phyloP scores from a whole-genome alignment of 495 filamentous ascomycete species.

The Xylaria castorea region DNA sequence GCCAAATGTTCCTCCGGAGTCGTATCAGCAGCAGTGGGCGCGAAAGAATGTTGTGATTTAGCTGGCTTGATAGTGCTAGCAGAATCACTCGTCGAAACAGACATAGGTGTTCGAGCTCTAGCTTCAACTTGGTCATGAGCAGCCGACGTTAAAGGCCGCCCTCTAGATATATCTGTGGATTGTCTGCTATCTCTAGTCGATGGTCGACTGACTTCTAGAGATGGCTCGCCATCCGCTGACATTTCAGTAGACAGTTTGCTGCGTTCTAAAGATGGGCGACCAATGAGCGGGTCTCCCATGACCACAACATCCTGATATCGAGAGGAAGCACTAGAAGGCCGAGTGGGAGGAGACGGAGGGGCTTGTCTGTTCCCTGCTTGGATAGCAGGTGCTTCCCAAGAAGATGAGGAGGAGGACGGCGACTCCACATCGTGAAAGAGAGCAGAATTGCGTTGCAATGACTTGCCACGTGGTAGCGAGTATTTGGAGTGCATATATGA shows the following conservation, averaged over 20 bases:
- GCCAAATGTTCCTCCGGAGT: conserved; percentile 85
- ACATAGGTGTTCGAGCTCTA: conserved; percentile 51
- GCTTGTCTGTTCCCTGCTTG: conserved; percentile 57
- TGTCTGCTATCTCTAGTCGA: conserved; percentile 52
- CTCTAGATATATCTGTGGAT: conserved; percentile 50
- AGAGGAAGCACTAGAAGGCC: conserved; percentile 57
- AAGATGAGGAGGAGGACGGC: conserved; percentile 50
- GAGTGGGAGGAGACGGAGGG: conserved; percentile 62
- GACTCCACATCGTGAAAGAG: conserved; percentile 67
- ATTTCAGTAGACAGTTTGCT: conserved; percentile 55
- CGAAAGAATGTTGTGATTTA: conserved; percentile 56
- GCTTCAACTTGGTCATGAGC: conserved; percentile 39
- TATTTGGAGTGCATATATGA: conserved; percentile 88
- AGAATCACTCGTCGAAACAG: conserved; percentile 67
- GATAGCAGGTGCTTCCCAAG: conserved; percentile 64
- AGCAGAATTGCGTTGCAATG: conserved; percentile 72
- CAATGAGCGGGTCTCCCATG: conserved; percentile 46
- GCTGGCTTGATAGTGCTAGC: conserved; percentile 69
- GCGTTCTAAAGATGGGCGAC: conserved; percentile 50
- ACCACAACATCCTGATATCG: conserved; percentile 42
- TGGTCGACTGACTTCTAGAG: conserved; percentile 53
- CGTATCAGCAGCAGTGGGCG: conserved; percentile 60
- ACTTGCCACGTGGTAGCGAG: conserved; percentile 79
- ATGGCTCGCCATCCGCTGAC: conserved; percentile 40
- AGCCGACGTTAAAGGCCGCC: conserved; percentile 45